Conservation (phyloP, 2,329 filamentous ascomycete genomes). For the Diaporthe ilicicola region DNA sequence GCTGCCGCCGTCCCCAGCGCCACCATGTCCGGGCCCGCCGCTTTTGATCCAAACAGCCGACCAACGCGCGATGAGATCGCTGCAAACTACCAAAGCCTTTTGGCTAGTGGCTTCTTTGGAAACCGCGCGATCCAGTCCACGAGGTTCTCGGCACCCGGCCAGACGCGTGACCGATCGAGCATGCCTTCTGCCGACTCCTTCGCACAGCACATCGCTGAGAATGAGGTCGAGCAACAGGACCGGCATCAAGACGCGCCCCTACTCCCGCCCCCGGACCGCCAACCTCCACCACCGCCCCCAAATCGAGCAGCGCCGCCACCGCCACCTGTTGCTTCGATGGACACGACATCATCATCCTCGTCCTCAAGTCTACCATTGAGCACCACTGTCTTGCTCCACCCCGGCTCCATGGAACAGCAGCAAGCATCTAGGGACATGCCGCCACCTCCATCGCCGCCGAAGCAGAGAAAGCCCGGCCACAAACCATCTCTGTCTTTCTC, state of each 20-base stretch:
- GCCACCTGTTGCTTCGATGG: slow-evolving; percentile 29
- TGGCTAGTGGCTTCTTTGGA: slow-evolving; percentile 66
- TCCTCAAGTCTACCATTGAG: not conserved
- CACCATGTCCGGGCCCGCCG: slow-evolving; percentile 1
- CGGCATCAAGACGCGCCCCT: not conserved
- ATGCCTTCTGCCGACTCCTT: slow-evolving; percentile 17
- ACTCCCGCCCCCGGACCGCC: slow-evolving; percentile 31
- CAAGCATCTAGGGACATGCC: slow-evolving; percentile 21
- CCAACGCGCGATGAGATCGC: slow-evolving; percentile 60
- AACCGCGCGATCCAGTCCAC: slow-evolving; percentile 66
- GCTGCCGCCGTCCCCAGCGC: slow-evolving; percentile 6
- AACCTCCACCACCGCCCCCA: slow-evolving; percentile 26
- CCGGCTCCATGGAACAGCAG: not conserved
- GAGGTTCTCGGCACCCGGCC: slow-evolving; percentile 50
- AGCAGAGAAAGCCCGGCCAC: slow-evolving; percentile 24
- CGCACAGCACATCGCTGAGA: slow-evolving; percentile 24
- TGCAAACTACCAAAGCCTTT: slow-evolving; percentile 64
- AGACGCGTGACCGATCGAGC: not conserved
- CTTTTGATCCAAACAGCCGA: slow-evolving; percentile 37
- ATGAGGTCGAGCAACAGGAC: not conserved
- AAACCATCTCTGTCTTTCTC: slow-evolving; percentile 25
- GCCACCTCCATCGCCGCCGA: slow-evolving; percentile 22
- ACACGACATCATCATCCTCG: slow-evolving; percentile 7
- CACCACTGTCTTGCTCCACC: slow-evolving; percentile 1
- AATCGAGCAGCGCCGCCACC: slow-evolving; percentile 28